Percentiles rank a stretch among this genome's conserved stretches.
phyloP scores from a whole-genome alignment of 2,329 filamentous ascomycete genomes.

The Pezicula carpinea region DNA sequence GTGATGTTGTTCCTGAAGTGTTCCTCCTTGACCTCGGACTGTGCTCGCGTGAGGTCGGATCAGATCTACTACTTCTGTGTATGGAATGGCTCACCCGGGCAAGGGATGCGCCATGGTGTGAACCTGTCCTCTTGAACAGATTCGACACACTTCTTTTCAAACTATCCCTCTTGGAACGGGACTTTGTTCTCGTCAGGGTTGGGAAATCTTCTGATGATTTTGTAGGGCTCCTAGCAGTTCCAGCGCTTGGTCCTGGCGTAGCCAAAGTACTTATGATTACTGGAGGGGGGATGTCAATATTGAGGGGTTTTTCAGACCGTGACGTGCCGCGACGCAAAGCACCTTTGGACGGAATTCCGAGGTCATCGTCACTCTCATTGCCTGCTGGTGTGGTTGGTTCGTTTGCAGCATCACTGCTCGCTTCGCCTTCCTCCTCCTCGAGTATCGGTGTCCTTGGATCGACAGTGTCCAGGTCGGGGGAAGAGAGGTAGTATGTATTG shows the following conservation, averaged over 20 bases:
- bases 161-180: constrained; percentile 7
- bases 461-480: constrained; percentile 31
- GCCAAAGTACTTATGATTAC: background rate
- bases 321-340: too few species aligned
- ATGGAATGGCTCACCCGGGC: constrained; percentile 4
- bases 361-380: constrained; percentile 51
- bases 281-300: constrained; percentile 4
- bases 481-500: constrained; percentile 15
- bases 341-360: constrained; percentile 28
- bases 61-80: constrained; percentile 12
- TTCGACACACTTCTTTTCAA: constrained; percentile 16
- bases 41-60: constrained; percentile 12
- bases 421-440: constrained; percentile 52
- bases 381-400: constrained; percentile 60
- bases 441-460: constrained; percentile 49
- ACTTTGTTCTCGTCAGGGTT: constrained; percentile 8
- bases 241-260: background rate
- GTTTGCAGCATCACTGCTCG: constrained; percentile 52
- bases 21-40: constrained; percentile 11
- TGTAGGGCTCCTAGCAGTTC: background rate
- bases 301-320: constrained; percentile 3
- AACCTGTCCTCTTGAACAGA: constrained; percentile 17
- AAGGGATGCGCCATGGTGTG: constrained; percentile 5
- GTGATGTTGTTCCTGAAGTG: constrained; percentile 18
- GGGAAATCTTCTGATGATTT: background rate